phyloP scores from a whole-genome alignment of 2,329 filamentous ascomycete genomes.

The Ceratocystis lukuohia region DNA sequence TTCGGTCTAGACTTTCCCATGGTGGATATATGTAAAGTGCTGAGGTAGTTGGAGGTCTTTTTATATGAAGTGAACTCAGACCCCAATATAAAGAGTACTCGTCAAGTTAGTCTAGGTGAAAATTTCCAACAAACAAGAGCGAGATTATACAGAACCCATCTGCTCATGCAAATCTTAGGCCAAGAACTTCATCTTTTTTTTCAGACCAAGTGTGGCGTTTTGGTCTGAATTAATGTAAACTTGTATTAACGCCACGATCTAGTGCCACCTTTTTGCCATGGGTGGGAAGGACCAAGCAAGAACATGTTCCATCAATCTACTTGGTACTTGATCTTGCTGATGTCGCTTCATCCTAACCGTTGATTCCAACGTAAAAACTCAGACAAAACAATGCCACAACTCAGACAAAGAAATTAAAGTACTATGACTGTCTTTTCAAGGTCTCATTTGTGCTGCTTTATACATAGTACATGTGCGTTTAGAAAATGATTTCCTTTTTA shows the following conservation, averaged over 20 bases:
- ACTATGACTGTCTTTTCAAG: too few species aligned
- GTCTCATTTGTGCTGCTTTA: too few species aligned
- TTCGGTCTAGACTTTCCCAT: slow-evolving; percentile 51
- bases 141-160: neutral
- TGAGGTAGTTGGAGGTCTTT: neutral
- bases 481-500: too few species aligned
- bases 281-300: neutral
- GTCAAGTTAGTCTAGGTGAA: neutral
- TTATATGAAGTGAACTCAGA: neutral
- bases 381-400: too few species aligned
- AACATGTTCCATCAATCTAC: too few species aligned
- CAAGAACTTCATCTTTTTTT: slow-evolving; percentile 1
- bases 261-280: neutral
- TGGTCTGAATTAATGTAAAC: neutral
- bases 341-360: too few species aligned
- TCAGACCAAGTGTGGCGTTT: neutral
- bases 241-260: neutral
- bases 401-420: too few species aligned
- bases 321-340: too few species aligned
- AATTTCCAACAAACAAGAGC: slow-evolving; percentile 3
- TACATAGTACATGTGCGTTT: too few species aligned
- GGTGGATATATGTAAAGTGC: slow-evolving; percentile 7
- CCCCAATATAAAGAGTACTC: neutral
- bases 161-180: neutral
- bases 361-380: too few species aligned